Evolutionary conservation across 2,329 filamentous ascomycete species (phyloP).

Genomic region (Colletotrichum kahawae): DNA sequence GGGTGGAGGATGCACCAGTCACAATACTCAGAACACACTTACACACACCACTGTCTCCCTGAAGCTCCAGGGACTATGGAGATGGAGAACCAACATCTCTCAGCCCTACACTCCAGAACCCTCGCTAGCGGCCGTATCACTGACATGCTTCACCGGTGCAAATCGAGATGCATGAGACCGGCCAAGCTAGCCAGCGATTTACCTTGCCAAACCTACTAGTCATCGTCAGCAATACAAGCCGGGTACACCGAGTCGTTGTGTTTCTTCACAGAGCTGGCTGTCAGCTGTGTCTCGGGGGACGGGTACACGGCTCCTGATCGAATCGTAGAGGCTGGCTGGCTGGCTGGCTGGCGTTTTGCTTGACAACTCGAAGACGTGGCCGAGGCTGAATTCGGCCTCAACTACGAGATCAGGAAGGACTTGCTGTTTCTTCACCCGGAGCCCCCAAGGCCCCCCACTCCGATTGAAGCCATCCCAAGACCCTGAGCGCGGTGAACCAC

Average conservation of each 20-base stretch:
- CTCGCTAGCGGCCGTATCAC: not conserved
- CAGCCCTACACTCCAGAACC: not conserved
- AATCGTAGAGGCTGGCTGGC: not conserved
- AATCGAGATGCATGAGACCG: not conserved
- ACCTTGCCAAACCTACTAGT: not conserved
- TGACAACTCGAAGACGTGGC: not conserved
- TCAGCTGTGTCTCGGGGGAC: not conserved
- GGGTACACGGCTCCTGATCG: not conserved
- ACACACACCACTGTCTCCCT: not conserved
- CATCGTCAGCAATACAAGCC: not conserved
- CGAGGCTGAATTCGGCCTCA: not conserved
- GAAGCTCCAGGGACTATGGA: not conserved
- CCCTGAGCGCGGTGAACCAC: not conserved
- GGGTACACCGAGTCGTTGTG: not conserved
- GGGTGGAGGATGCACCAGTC: not conserved
- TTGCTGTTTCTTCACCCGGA: not conserved
- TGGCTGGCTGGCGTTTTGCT: not conserved
- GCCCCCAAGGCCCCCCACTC: not conserved
- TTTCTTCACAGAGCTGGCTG: not conserved
- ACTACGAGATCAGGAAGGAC: not conserved
- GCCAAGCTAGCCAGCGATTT: not conserved
- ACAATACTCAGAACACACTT: not conserved
- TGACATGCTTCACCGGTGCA: not conserved
- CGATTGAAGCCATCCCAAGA: not conserved
- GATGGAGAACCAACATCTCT: not conserved